Percentiles rank a stretch among this genome's conserved stretches.
These are phyloP conservation scores for Lentinus brumalis DNA, from an alignment of 768 basidiomycete genomes.

Conservation along the genomic window DNA sequence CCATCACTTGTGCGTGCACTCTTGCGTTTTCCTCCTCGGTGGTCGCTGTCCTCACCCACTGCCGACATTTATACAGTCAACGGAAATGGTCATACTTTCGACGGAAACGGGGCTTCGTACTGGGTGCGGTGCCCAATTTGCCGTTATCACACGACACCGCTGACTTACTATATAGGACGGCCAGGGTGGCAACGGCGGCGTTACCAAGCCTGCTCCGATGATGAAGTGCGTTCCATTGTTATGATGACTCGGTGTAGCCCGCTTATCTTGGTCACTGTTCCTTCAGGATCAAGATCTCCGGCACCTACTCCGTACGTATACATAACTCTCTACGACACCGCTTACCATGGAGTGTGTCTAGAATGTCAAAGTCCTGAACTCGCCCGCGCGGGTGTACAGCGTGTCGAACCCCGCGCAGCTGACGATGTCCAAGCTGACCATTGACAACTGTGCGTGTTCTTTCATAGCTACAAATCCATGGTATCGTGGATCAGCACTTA, in stretches of 20 bases:
- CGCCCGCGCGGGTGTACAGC: conserved; percentile 37
- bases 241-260: neutral
- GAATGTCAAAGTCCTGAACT: conserved; percentile 41
- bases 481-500: neutral
- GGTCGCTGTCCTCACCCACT: neutral
- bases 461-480: neutral
- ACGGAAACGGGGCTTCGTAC: conserved; percentile 46
- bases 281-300: conserved; percentile 42
- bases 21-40: neutral
- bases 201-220: conserved; percentile 40
- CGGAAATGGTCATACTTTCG: conserved; percentile 42
- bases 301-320: conserved; percentile 36
- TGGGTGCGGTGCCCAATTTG: conserved; percentile 35
- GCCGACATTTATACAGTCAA: conserved; percentile 28
- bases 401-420: conserved; percentile 28
- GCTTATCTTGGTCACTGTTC: neutral
- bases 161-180: conserved; percentile 27
- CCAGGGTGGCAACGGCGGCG: conserved; percentile 34
- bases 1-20: conserved; percentile 49
- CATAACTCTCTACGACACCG: neutral
- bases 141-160: neutral
- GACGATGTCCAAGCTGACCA: conserved; percentile 46
- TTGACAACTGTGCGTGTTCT: conserved; percentile 57
- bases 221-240: conserved; percentile 33
- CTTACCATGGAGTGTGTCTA: conserved; percentile 11